phyloP scores from a whole-genome alignment of 768 basidiomycete genomes.

The Mycena amicta region DNA sequence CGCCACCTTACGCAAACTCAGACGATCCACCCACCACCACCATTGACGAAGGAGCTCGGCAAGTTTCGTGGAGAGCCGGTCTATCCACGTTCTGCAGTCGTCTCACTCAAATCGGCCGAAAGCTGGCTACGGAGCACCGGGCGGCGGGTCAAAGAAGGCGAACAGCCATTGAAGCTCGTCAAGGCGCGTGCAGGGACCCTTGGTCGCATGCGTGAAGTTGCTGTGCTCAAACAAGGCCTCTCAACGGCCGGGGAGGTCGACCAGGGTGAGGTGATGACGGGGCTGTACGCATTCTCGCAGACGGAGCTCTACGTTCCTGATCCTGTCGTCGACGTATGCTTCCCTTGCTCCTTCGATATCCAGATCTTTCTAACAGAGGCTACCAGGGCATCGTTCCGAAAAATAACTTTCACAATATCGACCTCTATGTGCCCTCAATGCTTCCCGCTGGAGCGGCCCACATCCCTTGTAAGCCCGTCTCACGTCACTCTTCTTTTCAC shows the following conservation, averaged over 20 bases:
- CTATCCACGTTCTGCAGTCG: conserved; percentile 80
- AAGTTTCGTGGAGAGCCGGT: conserved; percentile 93
- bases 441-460: conserved; percentile 85
- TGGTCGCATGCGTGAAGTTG: conserved; percentile 68
- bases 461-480: conserved; percentile 80
- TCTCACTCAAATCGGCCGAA: conserved; percentile 88
- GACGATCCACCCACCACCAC: conserved; percentile 73
- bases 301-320: conserved; percentile 80
- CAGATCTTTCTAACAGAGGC: too few relatives aligned
- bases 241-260: conserved; percentile 42
- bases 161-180: conserved; percentile 87
- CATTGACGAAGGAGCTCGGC: conserved; percentile 71
- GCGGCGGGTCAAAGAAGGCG: conserved; percentile 66
- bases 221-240: conserved; percentile 47
- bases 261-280: conserved; percentile 73
- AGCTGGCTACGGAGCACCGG: conserved; percentile 92
- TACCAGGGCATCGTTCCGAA: conserved; percentile 87
- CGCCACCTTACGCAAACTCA: conserved; percentile 90
- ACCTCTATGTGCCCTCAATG: conserved; percentile 95
- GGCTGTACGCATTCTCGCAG: conserved; percentile 82
- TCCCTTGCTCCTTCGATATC: conserved; percentile 7
- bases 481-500: background rate
- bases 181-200: conserved; percentile 86
- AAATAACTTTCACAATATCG: conserved; percentile 96
- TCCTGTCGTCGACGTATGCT: conserved; percentile 79